A percentile compares a stretch with the other conserved stretches of the same genome.
Evolutionary conservation across 169 alveolate genomes (phyloP).

Genomic region (Eimeria praecox): DNA sequence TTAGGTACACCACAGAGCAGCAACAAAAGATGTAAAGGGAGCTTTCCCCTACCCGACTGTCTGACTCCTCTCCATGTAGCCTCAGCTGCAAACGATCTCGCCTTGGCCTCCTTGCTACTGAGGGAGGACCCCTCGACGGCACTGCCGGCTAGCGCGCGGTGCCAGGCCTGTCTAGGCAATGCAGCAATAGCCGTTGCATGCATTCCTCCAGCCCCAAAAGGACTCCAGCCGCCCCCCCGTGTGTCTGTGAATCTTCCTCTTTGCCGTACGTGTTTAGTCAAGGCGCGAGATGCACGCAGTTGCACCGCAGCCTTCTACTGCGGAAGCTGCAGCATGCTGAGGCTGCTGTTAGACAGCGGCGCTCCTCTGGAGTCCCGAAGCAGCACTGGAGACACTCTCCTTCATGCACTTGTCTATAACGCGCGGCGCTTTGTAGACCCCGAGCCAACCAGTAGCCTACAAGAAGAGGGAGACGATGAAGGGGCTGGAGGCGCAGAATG

Average conservation of each 20-base stretch:
- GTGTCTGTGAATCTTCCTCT: conserved; percentile 22
- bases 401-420: conserved; percentile 69
- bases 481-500: neutral
- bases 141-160: neutral
- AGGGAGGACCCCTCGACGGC: neutral
- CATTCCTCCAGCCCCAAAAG: neutral
- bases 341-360: conserved; percentile 68
- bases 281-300: conserved; percentile 20
- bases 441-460: neutral
- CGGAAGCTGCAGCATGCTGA: conserved; percentile 50
- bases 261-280: conserved; percentile 26
- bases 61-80: conserved; percentile 66
- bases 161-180: conserved; percentile 22
- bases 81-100: conserved; percentile 11
- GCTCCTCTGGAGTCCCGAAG: conserved; percentile 15
- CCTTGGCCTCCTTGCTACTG: conserved; percentile 35
- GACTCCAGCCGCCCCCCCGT: neutral
- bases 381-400: conserved; percentile 50
- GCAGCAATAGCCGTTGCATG: conserved; percentile 34
- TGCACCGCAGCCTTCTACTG: conserved; percentile 65
- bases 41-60: conserved; percentile 19
- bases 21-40: neutral
- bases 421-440: conserved; percentile 21
- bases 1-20: conserved; percentile 23
- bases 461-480: neutral